Evolutionary conservation across 2,329 filamentous ascomycete genomes (phyloP).

Genomic region (Ceratocystis lukuohia): DNA sequence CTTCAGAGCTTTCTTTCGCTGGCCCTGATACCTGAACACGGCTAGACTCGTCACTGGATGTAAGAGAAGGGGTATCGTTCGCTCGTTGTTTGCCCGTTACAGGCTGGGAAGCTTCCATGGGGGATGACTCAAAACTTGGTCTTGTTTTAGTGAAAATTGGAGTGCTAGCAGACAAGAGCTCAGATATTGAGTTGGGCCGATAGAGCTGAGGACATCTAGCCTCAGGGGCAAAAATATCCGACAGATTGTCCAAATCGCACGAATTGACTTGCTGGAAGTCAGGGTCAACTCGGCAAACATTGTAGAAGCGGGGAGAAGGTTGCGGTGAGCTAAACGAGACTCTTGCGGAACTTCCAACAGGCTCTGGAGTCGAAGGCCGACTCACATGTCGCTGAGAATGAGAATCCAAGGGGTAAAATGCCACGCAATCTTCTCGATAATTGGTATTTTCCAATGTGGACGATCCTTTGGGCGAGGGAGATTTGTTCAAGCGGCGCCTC

Average conservation of each 20-base stretch:
- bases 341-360: not conserved
- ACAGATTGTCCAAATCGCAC: not conserved
- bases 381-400: not conserved
- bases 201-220: not conserved
- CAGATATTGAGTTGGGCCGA: constrained; percentile 2
- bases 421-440: not conserved
- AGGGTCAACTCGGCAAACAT: constrained; percentile 1
- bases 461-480: not conserved
- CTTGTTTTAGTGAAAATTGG: not conserved
- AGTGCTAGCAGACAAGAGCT: constrained; percentile 8
- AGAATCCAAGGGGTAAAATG: not conserved
- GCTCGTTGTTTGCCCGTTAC: not conserved
- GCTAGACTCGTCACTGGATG: not conserved
- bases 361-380: constrained; percentile 1
- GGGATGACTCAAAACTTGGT: not conserved
- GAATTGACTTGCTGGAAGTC: not conserved
- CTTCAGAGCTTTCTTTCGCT: no score
- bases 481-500: not conserved
- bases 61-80: not conserved
- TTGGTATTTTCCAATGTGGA: not conserved
- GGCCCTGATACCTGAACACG: not conserved
- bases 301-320: not conserved
- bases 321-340: not conserved
- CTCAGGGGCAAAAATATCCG: constrained; percentile 7
- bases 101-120: not conserved